Conservation (phyloP, 2,329 filamentous ascomycete genomes). For the Ceratocystis destructans region DNA sequence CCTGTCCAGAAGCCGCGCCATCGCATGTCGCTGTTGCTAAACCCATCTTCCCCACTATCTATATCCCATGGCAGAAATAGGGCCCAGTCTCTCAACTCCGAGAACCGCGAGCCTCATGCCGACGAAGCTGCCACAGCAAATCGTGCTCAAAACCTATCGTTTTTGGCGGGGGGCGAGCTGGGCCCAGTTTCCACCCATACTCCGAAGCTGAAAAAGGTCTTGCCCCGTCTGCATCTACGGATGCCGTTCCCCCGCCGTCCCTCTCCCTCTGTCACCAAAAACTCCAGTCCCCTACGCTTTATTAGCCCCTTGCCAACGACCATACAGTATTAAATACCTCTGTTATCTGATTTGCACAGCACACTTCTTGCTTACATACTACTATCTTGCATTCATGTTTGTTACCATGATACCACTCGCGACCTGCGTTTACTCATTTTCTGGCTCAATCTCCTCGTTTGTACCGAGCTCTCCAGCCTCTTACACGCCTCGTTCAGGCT, state of each 20-base stretch:
- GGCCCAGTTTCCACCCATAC: conserved; percentile 19
- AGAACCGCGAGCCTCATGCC: neutral
- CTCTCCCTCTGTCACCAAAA: conserved; percentile 29
- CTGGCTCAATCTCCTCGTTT: neutral
- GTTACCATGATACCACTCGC: conserved; percentile 4
- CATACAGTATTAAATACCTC: conserved; percentile 24
- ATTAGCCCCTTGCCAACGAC: conserved; percentile 27
- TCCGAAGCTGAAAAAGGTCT: conserved; percentile 24
- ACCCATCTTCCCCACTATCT: neutral
- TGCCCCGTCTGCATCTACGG: neutral
- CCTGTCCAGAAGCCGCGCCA: conserved; percentile 22
- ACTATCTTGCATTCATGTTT: conserved; percentile 5
- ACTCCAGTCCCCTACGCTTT: conserved; percentile 28
- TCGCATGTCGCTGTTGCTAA: conserved; percentile 22
- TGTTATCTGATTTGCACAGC: neutral
- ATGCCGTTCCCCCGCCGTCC: conserved; percentile 27
- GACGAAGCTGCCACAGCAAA: neutral
- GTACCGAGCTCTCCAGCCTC: neutral
- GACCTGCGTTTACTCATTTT: neutral
- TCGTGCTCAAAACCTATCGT: neutral
- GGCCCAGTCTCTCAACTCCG: neutral
- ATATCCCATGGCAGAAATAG: neutral
- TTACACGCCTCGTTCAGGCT: neutral
- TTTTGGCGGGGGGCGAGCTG: neutral
- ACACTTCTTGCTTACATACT: neutral